Evolutionary conservation across 2,329 filamentous ascomycete species (phyloP).

Genomic region (Phialophora tarda): DNA sequence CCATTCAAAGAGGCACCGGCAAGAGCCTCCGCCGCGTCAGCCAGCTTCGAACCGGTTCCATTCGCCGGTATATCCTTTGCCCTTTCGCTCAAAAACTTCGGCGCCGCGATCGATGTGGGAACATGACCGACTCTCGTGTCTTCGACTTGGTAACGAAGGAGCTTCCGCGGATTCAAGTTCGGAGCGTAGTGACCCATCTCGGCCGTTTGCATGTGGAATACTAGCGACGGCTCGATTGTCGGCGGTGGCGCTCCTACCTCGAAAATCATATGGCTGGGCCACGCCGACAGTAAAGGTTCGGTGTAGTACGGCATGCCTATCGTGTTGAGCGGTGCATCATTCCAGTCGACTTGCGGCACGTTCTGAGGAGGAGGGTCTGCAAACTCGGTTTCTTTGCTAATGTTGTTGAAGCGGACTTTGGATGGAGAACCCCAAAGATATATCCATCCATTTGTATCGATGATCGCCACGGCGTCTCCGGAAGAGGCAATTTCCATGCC

Average conservation of each 20-base stretch:
- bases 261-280: conserved; percentile 82
- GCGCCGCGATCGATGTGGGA: conserved; percentile 69
- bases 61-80: conserved; percentile 66
- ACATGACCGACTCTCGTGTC: conserved; percentile 71
- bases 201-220: conserved; percentile 70
- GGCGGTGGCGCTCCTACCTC: conserved; percentile 83
- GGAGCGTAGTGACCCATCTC: conserved; percentile 80
- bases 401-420: conserved; percentile 86
- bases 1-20: conserved; percentile 70
- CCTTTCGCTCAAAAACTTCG: conserved; percentile 95
- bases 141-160: conserved; percentile 81
- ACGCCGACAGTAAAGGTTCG: conserved; percentile 83
- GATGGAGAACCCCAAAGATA: conserved; percentile 87
- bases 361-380: conserved; percentile 70
- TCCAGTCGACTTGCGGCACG: conserved; percentile 68
- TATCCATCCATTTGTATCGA: conserved; percentile 77
- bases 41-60: conserved; percentile 47
- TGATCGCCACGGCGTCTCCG: conserved; percentile 81
- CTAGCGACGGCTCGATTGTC: conserved; percentile 73
- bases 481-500: conserved; percentile 87
- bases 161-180: conserved; percentile 67
- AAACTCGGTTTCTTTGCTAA: conserved; percentile 77
- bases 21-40: conserved; percentile 68
- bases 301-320: conserved; percentile 94
- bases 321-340: conserved; percentile 78